Conservation (phyloP, 345 rosid species). For the Lepidium sativum region DNA sequence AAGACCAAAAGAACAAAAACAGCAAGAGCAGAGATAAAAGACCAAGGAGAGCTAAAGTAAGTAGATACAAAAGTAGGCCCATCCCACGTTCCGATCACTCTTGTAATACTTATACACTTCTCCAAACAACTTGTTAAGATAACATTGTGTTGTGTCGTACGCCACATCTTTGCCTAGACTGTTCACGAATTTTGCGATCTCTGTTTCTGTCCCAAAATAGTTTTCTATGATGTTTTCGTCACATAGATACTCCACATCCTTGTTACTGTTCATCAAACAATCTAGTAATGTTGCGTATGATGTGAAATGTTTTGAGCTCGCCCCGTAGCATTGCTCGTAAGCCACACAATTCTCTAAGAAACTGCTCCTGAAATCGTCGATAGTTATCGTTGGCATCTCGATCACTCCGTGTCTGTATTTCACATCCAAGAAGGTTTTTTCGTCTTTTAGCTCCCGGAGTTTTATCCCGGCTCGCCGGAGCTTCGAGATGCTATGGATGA, state of each 20-base stretch:
- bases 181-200: slow-evolving; percentile 48
- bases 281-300: slow-evolving; percentile 63
- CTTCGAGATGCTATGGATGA: slow-evolving; percentile 61
- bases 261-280: slow-evolving; percentile 45
- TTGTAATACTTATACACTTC: slow-evolving; percentile 51
- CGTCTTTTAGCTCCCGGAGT: slow-evolving; percentile 24
- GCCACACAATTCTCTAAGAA: slow-evolving; percentile 69
- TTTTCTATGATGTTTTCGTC: slow-evolving; percentile 62
- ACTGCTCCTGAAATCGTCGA: slow-evolving; percentile 69
- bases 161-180: slow-evolving; percentile 64
- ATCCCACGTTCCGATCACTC: slow-evolving; percentile 43
- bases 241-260: slow-evolving; percentile 54
- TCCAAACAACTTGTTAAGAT: slow-evolving; percentile 40
- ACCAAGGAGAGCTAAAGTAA: slow-evolving; percentile 78
- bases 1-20: slow-evolving; percentile 53
- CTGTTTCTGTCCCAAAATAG: slow-evolving; percentile 57
- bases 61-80: slow-evolving; percentile 66
- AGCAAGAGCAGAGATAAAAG: slow-evolving; percentile 64
- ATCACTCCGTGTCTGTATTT: slow-evolving; percentile 45
- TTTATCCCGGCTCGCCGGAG: slow-evolving; percentile 54
- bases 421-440: slow-evolving; percentile 48
- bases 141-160: slow-evolving; percentile 50
- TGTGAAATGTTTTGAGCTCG: slow-evolving; percentile 54
- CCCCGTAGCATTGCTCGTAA: slow-evolving; percentile 62
- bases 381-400: slow-evolving; percentile 58